Conservation (phyloP, 2,329 filamentous ascomycete species). For the Rachicladosporium sp. region DNA sequence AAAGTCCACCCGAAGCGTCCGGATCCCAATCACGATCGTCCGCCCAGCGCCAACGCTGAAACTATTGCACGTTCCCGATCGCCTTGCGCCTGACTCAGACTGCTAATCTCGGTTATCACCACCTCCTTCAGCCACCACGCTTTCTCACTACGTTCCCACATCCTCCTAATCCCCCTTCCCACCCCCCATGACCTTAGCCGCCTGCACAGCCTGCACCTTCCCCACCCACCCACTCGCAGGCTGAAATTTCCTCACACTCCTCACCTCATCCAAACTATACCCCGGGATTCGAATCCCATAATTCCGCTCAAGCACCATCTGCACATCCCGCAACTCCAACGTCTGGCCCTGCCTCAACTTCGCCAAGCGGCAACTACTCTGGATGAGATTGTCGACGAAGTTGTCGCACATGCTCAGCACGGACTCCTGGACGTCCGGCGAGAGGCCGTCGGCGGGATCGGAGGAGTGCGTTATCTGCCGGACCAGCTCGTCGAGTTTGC, state of each 20-base stretch:
- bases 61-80: too few species aligned
- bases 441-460: conserved; percentile 55
- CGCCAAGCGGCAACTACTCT: conserved; percentile 76
- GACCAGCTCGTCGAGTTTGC: conserved; percentile 90
- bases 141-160: too few species aligned
- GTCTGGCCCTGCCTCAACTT: conserved; percentile 86
- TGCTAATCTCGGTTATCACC: too few species aligned
- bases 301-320: conserved; percentile 45
- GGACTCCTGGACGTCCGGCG: conserved; percentile 92
- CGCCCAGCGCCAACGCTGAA: too few species aligned
- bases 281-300: conserved; percentile 76
- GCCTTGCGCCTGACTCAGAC: too few species aligned
- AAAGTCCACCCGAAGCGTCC: too few species aligned
- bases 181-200: conserved; percentile 60
- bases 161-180: conserved; percentile 18
- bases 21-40: too few species aligned
- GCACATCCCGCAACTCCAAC: conserved; percentile 63
- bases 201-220: conserved; percentile 95
- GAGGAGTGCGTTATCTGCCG: conserved; percentile 81
- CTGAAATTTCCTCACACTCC: conserved; percentile 86
- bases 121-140: too few species aligned
- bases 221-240: conserved; percentile 81
- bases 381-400: conserved; percentile 85
- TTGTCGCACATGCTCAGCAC: conserved; percentile 83
- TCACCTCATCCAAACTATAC: conserved; percentile 85